Conservation (phyloP, 257 asterid genomes). For the Plantago ovata region DNA sequence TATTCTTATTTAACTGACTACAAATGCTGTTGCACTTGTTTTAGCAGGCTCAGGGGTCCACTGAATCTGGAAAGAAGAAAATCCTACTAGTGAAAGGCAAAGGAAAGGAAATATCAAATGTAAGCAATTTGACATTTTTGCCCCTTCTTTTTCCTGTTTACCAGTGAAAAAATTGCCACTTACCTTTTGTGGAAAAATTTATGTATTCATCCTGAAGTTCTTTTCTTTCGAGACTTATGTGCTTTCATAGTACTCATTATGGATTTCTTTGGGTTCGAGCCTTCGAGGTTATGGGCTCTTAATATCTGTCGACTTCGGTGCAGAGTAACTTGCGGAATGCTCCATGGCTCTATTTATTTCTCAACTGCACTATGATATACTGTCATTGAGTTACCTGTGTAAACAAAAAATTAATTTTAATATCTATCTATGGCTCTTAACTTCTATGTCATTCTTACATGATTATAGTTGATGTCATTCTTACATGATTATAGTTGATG, state of each 20-base stretch:
- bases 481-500: neutral
- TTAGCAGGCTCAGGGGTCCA: constrained; percentile 37
- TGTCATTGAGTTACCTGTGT: no score
- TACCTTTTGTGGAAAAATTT: no score
- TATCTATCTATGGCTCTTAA: no score
- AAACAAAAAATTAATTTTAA: no score
- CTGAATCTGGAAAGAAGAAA: constrained; percentile 67
- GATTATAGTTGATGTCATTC: neutral
- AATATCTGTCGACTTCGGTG: no score
- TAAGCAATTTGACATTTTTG: constrained; percentile 35
- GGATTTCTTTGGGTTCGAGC: no score
- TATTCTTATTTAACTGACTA: neutral
- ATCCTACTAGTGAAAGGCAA: constrained; percentile 76
- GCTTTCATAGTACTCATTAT: neutral
- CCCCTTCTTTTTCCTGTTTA: no score
- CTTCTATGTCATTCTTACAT: neutral
- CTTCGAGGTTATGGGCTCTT: no score
- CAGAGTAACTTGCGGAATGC: neutral
- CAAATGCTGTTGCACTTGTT: constrained; percentile 22
- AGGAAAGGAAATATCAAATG: constrained; percentile 67
- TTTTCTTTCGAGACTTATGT: neutral
- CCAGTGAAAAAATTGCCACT: no score
- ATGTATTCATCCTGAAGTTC: neutral
- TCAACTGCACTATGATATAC: neutral
- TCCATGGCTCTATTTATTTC: neutral